phyloP scores from a whole-genome alignment of 169 alveolate species.

The Eimeria tenella region DNA sequence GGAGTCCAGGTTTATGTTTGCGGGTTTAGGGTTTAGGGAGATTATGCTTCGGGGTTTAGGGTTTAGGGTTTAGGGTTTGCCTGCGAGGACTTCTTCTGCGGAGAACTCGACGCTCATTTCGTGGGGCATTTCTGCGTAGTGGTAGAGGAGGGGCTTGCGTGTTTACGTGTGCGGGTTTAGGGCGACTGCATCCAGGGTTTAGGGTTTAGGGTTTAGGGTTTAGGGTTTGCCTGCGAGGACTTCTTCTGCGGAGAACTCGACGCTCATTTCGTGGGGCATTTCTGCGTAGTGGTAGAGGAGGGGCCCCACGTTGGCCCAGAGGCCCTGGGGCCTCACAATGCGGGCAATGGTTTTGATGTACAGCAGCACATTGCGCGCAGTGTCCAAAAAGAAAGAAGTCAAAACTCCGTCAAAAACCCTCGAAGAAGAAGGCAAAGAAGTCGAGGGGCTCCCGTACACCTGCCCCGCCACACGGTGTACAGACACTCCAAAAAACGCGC shows the following conservation, averaged over 20 bases:
- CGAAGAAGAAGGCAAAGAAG: slow-evolving; percentile 9
- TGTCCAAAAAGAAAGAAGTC: slow-evolving; percentile 98
- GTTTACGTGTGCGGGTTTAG: neutral
- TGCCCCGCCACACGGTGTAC: neutral
- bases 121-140: slow-evolving; percentile 95
- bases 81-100: slow-evolving; percentile 93
- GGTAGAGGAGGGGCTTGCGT: slow-evolving; percentile 95
- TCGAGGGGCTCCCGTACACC: slow-evolving; percentile 90
- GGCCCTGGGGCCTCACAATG: slow-evolving; percentile 93
- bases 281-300: slow-evolving; percentile 98
- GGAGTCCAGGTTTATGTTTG: neutral
- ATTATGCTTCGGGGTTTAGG: slow-evolving; percentile 15
- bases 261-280: slow-evolving; percentile 90
- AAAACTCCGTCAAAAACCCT: slow-evolving; percentile 91
- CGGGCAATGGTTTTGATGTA: slow-evolving; percentile 96
- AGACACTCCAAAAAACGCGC: neutral
- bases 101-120: slow-evolving; percentile 95
- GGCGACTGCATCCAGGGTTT: too few species aligned
- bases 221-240: slow-evolving; percentile 57
- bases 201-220: slow-evolving; percentile 47
- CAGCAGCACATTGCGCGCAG: slow-evolving; percentile 97
- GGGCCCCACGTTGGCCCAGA: slow-evolving; percentile 99
- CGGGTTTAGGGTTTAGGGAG: neutral
- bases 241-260: slow-evolving; percentile 98
- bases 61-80: slow-evolving; percentile 56